Percentiles rank a stretch among this genome's conserved stretches.
Evolutionary conservation across 345 rosid species (phyloP).

Genomic region (Gossypium herbaceum): DNA sequence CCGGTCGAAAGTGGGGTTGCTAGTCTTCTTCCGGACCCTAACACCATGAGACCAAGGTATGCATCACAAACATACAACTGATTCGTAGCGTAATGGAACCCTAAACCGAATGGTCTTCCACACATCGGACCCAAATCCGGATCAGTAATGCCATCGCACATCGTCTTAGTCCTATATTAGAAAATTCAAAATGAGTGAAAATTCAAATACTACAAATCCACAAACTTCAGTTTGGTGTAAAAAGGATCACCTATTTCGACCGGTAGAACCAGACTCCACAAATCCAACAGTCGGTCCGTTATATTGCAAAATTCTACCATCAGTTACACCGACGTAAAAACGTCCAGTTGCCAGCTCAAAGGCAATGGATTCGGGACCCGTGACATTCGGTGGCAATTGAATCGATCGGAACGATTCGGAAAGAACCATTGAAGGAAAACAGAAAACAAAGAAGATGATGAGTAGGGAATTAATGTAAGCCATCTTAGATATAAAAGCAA

Average conservation of each 20-base stretch:
- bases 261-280: background rate
- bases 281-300: background rate
- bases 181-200: background rate
- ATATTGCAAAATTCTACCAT: constrained; percentile 14
- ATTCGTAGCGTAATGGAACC: background rate
- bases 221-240: background rate
- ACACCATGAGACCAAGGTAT: constrained; percentile 17
- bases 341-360: background rate
- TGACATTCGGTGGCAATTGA: background rate
- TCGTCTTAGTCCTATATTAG: constrained; percentile 1
- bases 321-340: background rate
- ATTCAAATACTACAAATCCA: background rate
- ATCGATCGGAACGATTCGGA: background rate
- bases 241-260: background rate
- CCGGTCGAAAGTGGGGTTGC: constrained; percentile 15
- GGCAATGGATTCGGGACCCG: constrained; percentile 9
- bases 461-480: background rate
- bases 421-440: background rate
- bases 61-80: constrained; percentile 23
- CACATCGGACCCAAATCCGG: background rate
- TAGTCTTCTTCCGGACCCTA: constrained; percentile 1
- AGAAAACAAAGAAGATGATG: background rate
- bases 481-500: background rate
- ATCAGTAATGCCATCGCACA: constrained; percentile 4
- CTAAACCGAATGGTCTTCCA: constrained; percentile 17